phyloP scores from a whole-genome alignment of 768 basidiomycete species.

The Epithele typhae region DNA sequence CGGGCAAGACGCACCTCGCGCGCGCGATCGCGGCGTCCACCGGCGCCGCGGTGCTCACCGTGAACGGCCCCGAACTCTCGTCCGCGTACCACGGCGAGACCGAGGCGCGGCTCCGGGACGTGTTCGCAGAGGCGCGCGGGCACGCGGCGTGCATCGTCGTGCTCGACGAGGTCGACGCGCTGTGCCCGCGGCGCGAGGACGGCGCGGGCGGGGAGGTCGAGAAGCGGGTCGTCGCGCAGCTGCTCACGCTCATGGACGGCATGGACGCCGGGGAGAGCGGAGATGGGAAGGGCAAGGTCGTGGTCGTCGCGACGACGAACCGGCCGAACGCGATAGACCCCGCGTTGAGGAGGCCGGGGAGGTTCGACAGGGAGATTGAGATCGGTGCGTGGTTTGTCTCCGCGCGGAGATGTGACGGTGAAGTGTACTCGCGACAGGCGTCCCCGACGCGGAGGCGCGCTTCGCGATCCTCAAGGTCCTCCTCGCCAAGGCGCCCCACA shows the following conservation, averaged over 20 bases:
- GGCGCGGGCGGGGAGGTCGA: conserved; percentile 93
- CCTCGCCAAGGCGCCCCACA: conserved; percentile 75
- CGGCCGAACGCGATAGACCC: conserved; percentile 95
- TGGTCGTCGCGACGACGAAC: conserved; percentile 96
- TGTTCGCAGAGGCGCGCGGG: conserved; percentile 80
- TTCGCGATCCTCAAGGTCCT: conserved; percentile 84
- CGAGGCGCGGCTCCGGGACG: conserved; percentile 82
- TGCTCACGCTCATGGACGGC: conserved; percentile 93
- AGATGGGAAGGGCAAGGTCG: conserved; percentile 56
- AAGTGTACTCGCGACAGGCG: conserved; percentile 42
- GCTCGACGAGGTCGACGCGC: conserved; percentile 92
- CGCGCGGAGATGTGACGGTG: neutral
- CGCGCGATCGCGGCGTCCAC: conserved; percentile 90
- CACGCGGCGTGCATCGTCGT: conserved; percentile 91
- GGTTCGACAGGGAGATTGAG: conserved; percentile 94
- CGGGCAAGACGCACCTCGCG: conserved; percentile 96
- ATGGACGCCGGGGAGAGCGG: conserved; percentile 52
- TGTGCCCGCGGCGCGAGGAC: conserved; percentile 89
- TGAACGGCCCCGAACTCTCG: conserved; percentile 93
- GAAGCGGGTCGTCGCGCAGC: conserved; percentile 90
- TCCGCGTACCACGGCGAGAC: conserved; percentile 98
- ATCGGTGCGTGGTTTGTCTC: conserved; percentile 53
- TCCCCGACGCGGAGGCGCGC: conserved; percentile 85
- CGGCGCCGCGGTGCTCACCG: conserved; percentile 80
- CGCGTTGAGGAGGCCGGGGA: conserved; percentile 80